Conservation (phyloP, 257 asterid species). For the Nicotiana knightiana region DNA sequence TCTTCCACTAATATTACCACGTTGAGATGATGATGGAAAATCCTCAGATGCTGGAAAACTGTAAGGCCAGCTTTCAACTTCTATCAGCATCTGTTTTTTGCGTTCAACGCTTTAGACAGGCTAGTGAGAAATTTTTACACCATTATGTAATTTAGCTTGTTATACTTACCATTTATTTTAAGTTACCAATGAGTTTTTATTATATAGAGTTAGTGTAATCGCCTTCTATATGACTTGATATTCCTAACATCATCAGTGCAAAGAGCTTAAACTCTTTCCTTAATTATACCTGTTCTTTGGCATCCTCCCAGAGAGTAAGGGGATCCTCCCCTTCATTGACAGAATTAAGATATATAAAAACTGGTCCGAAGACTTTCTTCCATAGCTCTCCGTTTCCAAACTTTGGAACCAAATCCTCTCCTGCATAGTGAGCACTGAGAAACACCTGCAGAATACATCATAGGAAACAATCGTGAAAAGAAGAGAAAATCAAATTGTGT, state of each 20-base stretch:
- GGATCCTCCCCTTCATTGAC: conserved; percentile 29
- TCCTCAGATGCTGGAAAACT: conserved; percentile 49
- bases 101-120: neutral
- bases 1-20: conserved; percentile 55
- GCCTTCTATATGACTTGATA: no score
- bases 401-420: conserved; percentile 53
- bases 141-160: no score
- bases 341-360: conserved; percentile 59
- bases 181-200: no score
- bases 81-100: conserved; percentile 36
- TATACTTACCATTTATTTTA: no score
- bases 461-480: neutral
- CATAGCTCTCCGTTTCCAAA: conserved; percentile 52
- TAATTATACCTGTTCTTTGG: conserved; percentile 47
- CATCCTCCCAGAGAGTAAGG: conserved; percentile 54
- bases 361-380: conserved; percentile 80
- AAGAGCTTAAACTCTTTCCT: neutral
- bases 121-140: neutral
- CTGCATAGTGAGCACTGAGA: conserved; percentile 57
- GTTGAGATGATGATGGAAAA: conserved; percentile 40
- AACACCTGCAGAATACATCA: conserved; percentile 35
- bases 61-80: conserved; percentile 67
- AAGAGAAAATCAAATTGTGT: neutral
- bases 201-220: no score
- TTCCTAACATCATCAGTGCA: no score